Conservation (phyloP, 2,329 filamentous ascomycete genomes). For the Aureobasidium sp. region DNA sequence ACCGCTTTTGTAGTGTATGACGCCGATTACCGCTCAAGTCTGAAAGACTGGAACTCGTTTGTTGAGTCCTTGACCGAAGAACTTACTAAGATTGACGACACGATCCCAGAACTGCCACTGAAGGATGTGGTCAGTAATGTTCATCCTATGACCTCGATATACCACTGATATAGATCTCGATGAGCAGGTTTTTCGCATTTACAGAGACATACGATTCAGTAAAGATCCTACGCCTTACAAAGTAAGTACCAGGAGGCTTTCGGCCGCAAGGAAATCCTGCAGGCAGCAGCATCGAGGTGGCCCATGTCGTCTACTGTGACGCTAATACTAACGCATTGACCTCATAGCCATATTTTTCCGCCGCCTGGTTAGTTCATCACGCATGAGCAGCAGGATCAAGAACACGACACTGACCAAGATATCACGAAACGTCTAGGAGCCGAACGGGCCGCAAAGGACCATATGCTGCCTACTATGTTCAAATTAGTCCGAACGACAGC, state of each 20-base stretch:
- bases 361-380: constrained; percentile 53
- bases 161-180: not conserved
- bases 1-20: constrained; percentile 55
- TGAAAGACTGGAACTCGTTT: constrained; percentile 75
- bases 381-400: not conserved
- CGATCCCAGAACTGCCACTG: constrained; percentile 74
- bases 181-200: constrained; percentile 66
- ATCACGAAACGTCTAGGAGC: constrained; percentile 42
- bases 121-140: constrained; percentile 60
- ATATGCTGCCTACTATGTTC: constrained; percentile 83
- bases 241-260: constrained; percentile 38
- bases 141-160: not conserved
- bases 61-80: constrained; percentile 63
- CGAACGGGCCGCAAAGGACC: constrained; percentile 79
- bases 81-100: constrained; percentile 64
- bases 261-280: not conserved
- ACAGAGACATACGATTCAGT: constrained; percentile 76
- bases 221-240: constrained; percentile 85
- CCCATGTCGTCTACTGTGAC: not conserved
- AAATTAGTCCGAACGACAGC: constrained; percentile 62
- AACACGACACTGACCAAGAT: constrained; percentile 8
- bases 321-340: constrained; percentile 9
- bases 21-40: constrained; percentile 64
- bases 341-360: constrained; percentile 69
- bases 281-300: not conserved